These are phyloP conservation scores for Cytospora piceicola DNA, from an alignment of 2,329 filamentous ascomycete genomes.

Conservation along the genomic window DNA sequence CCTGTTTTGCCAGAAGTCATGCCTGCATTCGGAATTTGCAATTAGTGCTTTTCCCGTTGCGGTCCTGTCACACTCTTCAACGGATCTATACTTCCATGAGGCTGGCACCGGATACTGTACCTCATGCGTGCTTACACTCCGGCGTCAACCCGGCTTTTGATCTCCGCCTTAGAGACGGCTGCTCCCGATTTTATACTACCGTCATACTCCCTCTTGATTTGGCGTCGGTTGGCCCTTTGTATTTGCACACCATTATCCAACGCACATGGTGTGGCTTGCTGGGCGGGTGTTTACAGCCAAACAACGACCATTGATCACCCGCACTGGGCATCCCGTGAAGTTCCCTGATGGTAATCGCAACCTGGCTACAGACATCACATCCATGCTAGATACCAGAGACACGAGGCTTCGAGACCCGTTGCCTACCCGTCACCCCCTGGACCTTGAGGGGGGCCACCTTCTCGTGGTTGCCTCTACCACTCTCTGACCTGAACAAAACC, in stretches of 20 bases:
- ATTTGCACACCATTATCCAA: constrained; percentile 13
- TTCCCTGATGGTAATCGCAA: not conserved
- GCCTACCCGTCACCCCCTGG: constrained; percentile 20
- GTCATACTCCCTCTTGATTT: no score
- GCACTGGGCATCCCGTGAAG: not conserved
- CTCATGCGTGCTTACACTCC: not conserved
- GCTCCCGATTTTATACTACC: constrained; percentile 1
- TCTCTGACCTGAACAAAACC: not conserved
- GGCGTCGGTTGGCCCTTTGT: not conserved
- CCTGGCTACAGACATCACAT: constrained; percentile 9
- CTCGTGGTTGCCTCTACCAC: not conserved
- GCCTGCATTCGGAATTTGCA: not conserved
- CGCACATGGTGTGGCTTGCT: constrained; percentile 26
- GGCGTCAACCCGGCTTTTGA: not conserved
- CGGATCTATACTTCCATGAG: not conserved
- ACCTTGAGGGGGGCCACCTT: not conserved
- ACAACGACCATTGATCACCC: constrained; percentile 4
- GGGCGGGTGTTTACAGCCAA: constrained; percentile 18
- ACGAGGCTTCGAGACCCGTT: constrained; percentile 17
- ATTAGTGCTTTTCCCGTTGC: not conserved
- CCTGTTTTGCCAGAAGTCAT: not conserved
- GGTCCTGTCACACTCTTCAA: not conserved
- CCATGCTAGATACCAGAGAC: constrained; percentile 18
- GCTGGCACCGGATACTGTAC: not conserved
- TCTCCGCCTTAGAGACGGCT: constrained; percentile 11